Evolutionary conservation across 2,329 filamentous ascomycete species (phyloP), one percentile per base, ranked within the genome.

Genomic region (Sphaerulina musiva): DNA sequence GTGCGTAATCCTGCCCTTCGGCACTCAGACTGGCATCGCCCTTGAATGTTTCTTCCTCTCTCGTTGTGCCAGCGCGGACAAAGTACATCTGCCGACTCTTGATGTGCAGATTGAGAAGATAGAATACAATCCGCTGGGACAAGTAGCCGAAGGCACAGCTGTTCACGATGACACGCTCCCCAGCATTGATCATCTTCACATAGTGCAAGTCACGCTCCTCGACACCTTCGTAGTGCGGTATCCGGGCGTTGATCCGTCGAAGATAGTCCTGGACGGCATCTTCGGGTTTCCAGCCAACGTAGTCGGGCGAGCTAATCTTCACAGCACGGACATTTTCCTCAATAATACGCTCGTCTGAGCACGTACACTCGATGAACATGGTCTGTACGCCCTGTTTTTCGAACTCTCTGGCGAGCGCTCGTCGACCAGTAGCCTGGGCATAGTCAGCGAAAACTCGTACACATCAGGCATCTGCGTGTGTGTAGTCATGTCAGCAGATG

Each of bases 181-280:
- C 93, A 6, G 93, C 93, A 64, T 98, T 98, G 69, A 97, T 95
- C 92, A 98, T 96, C 76, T 95, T 96, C 74, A 98, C 92, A 74
- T 92, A 98, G 70, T 97, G 95, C 59, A 98, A 79, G 62, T 97
- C 91, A 31, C 80, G 79, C 70, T 98, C 93, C 65, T 91, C 81
- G 90, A 98, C 97, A 1, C 89, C 95, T 74, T 98, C 91, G 64
- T 95, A 98, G 55, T 92, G 85, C 17, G 93, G 93, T 56, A 98
- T 98, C 63, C 93, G 89, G 64, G 88, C 85, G 59, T 89, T 85
- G 67, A 98, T 97, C 48, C 93, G 85, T 59, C 84, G 82, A 39
- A 98, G 80, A 67, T 98, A 98, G 64, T 96, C 83, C 66, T 88
- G 85, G 31, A 95, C 91, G 2, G 93, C 93, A 67, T 95, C 91